Evolutionary conservation across 108 stramenopile species (phyloP), one percentile per base, ranked within the genome.

Genomic region (Mayamaea pseudoterrestris): DNA sequence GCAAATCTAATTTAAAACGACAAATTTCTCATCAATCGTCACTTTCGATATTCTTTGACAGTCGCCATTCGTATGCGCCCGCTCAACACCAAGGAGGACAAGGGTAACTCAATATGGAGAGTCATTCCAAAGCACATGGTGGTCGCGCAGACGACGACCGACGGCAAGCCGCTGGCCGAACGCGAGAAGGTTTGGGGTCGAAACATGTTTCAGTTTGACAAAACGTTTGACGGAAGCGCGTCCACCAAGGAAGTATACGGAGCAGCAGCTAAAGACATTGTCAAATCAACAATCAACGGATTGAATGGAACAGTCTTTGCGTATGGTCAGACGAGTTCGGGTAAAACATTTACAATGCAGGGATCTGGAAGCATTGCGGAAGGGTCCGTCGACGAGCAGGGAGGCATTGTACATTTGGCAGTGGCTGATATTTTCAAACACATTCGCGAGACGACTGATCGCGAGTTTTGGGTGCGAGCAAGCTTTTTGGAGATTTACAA

Each of bases 401-500:
- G 78, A 14, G 84, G 83, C 11, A 55, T 90, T 42, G 80, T 87
- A 0, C 85, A 90, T 54, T 72, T 90, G 80, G 89, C 89, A 4
- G 93, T 81, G 0, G 63, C 29, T 1, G 86, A 90, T 46, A 90
- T 90, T 18, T 90, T 89, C 48, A 29, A 51, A 35, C 65, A 79
- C 22, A 86, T 90, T 55, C 54, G 65, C 30, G 59, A 68, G 22
- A 58, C 63, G 17, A 48, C 65, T 11, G 66, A 81, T 23, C 64
- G 83, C 9, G 65, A 74, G 18, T 96, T 93, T 63, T 48, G 93
- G 8, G 73, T 96, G 18, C 74, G 94, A 27, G 90, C 91, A 1
- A 93, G 90, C 20, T 99, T 94, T 55, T 68, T 99, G 44, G 99
- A 99, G 58, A 97, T 99, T 45, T 99, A 99, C 74, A 98, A 99